These are phyloP conservation scores for Aegilops speltoides DNA, from an alignment of 176 grass and related monocot genomes.

Conservation along the genomic window DNA sequence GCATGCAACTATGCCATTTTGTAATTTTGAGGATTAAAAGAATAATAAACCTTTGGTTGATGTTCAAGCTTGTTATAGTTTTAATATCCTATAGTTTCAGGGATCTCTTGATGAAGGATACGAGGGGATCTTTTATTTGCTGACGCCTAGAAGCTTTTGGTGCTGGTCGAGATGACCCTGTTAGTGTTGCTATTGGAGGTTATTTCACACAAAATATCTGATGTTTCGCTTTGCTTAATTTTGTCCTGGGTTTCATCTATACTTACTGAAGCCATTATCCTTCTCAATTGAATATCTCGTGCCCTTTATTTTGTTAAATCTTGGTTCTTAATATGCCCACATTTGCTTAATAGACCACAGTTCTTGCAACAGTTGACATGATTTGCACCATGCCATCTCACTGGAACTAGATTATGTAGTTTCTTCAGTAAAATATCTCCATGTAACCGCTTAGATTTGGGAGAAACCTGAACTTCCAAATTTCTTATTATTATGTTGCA, in stretches of 20 bases:
- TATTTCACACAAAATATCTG: constrained; percentile 24
- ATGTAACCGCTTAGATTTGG: constrained; percentile 3
- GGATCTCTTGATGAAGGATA: constrained; percentile 85
- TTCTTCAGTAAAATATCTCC: background rate
- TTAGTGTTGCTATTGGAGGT: constrained; percentile 98
- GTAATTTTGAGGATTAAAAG: constrained; percentile 4
- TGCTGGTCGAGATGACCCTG: constrained; percentile 87
- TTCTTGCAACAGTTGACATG: constrained; percentile 1
- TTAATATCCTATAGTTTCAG: constrained; percentile 53
- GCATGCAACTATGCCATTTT: background rate
- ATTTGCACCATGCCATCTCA: constrained; percentile 14
- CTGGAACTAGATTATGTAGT: background rate
- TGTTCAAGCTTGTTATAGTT: background rate
- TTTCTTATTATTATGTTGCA: constrained; percentile 36
- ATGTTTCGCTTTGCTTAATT: constrained; percentile 34
- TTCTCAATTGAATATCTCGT: constrained; percentile 14
- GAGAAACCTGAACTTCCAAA: background rate
- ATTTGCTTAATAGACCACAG: constrained; percentile 6
- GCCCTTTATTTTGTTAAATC: background rate
- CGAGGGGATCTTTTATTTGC: constrained; percentile 78
- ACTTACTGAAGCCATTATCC: background rate
- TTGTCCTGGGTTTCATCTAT: constrained; percentile 21
- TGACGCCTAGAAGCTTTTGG: constrained; percentile 84
- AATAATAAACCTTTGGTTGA: constrained; percentile 6
- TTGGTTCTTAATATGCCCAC: background rate